Percentiles rank a stretch among this genome's conserved stretches.
Evolutionary conservation across 352 stramenopile species (phyloP).

Genomic region (Pythium dissimile): DNA sequence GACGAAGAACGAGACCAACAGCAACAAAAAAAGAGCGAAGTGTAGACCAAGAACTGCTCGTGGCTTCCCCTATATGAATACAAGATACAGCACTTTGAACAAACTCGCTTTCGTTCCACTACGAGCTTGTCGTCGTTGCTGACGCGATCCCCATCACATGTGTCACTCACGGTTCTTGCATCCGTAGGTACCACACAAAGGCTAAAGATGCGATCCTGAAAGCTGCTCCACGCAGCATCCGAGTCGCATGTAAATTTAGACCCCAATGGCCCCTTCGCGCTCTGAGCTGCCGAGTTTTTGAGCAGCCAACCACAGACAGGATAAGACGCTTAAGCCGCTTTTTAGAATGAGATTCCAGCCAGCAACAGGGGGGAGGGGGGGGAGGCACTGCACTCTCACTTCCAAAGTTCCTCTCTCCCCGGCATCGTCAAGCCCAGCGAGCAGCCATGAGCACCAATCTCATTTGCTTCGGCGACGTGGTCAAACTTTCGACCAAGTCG

Average conservation of each 20-base stretch:
- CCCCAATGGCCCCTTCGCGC: too few relatives aligned
- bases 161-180: not conserved
- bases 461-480: constrained; percentile 26
- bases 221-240: too few relatives aligned
- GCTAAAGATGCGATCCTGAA: not conserved
- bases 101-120: not conserved
- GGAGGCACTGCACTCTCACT: constrained; percentile 1
- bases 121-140: not conserved
- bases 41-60: constrained; percentile 18
- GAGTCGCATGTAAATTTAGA: not conserved
- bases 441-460: constrained; percentile 17
- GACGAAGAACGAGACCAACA: not conserved
- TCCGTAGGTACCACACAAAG: too few relatives aligned
- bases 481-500: constrained; percentile 25
- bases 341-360: too few relatives aligned
- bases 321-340: too few relatives aligned
- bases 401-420: constrained; percentile 11
- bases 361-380: too few relatives aligned
- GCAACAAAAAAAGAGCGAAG: constrained; percentile 12
- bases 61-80: constrained; percentile 25
- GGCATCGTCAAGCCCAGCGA: not conserved
- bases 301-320: too few relatives aligned
- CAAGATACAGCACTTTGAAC: constrained; percentile 11
- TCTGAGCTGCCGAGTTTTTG: too few relatives aligned
- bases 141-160: constrained; percentile 11